Percentiles rank a stretch among this genome's conserved stretches.
Conservation (phyloP, 805 yeast genomes). For the Scheffersomyces spartinae region DNA sequence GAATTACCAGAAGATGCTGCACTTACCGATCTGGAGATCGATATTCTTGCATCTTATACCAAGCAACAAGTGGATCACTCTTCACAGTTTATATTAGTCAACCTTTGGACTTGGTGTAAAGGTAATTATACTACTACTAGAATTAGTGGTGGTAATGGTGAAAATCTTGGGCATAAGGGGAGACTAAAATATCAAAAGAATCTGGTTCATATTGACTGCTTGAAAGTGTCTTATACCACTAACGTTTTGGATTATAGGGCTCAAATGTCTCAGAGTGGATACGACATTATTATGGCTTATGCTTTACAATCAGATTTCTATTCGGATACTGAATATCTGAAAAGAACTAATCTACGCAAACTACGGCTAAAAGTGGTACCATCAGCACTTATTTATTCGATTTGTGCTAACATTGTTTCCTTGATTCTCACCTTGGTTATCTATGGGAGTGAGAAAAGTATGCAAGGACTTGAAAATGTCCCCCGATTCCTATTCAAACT, state of each 20-base stretch:
- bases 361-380: too few species aligned
- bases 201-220: too few species aligned
- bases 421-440: slow-evolving; percentile 13
- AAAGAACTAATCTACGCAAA: slow-evolving; percentile 7
- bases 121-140: slow-evolving; percentile 18
- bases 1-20: slow-evolving; percentile 17
- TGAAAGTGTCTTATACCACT: slow-evolving; percentile 4
- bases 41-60: slow-evolving; percentile 22
- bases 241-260: slow-evolving; percentile 21
- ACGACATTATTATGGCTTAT: slow-evolving; percentile 23
- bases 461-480: too few species aligned
- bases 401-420: slow-evolving; percentile 12
- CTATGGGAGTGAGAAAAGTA: slow-evolving; percentile 18
- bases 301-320: slow-evolving; percentile 15
- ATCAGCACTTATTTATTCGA: slow-evolving; percentile 13
- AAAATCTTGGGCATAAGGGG: slow-evolving; percentile 6
- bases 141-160: slow-evolving; percentile 6
- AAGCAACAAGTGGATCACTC: slow-evolving; percentile 22
- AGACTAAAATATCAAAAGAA: slow-evolving; percentile 8
- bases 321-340: slow-evolving; percentile 5
- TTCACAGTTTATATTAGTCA: slow-evolving; percentile 23
- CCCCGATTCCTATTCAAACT: too few species aligned
- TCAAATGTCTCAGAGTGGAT: slow-evolving; percentile 14
- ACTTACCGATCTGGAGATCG: slow-evolving; percentile 25
- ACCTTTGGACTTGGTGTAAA: slow-evolving; percentile 24